Percentiles rank a stretch among this genome's conserved stretches.
Conservation (phyloP, 257 asterid genomes). For the Nicotiana otophora region DNA sequence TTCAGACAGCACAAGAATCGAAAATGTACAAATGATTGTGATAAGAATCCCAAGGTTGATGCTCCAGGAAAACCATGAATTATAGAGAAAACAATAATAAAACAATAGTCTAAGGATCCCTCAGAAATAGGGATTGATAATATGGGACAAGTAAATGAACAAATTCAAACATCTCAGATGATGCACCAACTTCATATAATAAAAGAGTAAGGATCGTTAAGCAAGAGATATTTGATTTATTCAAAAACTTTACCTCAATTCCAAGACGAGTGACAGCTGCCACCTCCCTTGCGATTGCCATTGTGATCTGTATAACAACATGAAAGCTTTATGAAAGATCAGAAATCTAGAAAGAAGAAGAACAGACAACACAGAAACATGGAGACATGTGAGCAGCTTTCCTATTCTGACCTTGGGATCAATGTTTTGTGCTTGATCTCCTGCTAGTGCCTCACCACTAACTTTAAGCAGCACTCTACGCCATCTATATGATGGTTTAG, state of each 20-base stretch:
- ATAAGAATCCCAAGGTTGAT: neutral
- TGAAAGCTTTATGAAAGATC: neutral
- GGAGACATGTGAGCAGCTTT: neutral
- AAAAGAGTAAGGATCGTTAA: neutral
- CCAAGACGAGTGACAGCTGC: conserved; percentile 92
- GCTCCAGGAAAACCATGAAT: neutral
- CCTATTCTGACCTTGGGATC: conserved; percentile 79
- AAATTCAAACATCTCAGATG: neutral
- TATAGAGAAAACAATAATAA: neutral
- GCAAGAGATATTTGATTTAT: neutral
- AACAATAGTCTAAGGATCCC: neutral
- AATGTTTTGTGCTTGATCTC: conserved; percentile 80
- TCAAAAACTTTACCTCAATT: conserved; percentile 49
- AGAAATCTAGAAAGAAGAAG: neutral
- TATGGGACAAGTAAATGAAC: neutral
- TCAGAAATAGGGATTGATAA: neutral
- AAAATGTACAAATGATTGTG: neutral
- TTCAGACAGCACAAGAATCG: neutral
- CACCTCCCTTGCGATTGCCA: conserved; percentile 98
- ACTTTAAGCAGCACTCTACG: conserved; percentile 96
- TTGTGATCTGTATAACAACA: conserved; percentile 50
- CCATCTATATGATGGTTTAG: conserved; percentile 60
- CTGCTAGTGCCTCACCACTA: conserved; percentile 99
- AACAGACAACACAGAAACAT: neutral
- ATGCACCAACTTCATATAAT: neutral